Evolutionary conservation across 768 basidiomycete genomes (phyloP), one percentile per base, ranked within the genome.

Genomic region (Guyanaporus albipodus): DNA sequence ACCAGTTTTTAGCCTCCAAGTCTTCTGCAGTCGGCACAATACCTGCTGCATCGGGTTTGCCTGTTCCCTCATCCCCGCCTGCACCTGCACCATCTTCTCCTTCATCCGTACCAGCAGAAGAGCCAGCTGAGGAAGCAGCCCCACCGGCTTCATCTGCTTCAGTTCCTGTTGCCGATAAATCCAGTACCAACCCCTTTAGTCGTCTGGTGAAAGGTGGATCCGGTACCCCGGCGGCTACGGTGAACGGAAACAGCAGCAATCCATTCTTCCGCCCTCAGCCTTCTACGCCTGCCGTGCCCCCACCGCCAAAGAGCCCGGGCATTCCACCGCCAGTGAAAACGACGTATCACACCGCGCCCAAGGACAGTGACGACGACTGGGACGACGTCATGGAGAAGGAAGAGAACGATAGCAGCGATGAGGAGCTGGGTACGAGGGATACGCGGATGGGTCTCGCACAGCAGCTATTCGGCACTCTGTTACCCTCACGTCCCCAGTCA

Each of bases 141-240:
- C 63, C 58, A 0, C 57, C 68, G 6, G 51, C 59, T 1, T 56
- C 62, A 0, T 58, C 69, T 26, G 48, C 61, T 27, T 36, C 63
- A 6, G 54, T 58, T 27, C 60, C 73, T 31, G 43, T 43, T 17
- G 41, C 63, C 2, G 74, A 79, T 31, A 82, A 81, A 55, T 71
- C 80, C 5, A 74, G 72, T 42, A 89, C 80, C 8, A 93, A 93
- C 64, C 91, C 91, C 0, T 94, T 94, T 64, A 87, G 79, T 64
- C 77, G 78, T 11, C 56, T 91, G 33, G 74, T 80, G 53, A 76
- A 76, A 39, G 76, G 72, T 10, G 67, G 70, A 4, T 50, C 71
- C 2, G 55, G 45, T 23, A 15, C 47, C 5, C 19, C 48, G 8
- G 7, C 69, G 0, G 44, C 68, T 17, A 57, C 69, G 14, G 38